Percentiles rank a stretch among this genome's conserved stretches.
Conservation (phyloP, 495 filamentous ascomycete species). For the Aspergillus panamensis region DNA sequence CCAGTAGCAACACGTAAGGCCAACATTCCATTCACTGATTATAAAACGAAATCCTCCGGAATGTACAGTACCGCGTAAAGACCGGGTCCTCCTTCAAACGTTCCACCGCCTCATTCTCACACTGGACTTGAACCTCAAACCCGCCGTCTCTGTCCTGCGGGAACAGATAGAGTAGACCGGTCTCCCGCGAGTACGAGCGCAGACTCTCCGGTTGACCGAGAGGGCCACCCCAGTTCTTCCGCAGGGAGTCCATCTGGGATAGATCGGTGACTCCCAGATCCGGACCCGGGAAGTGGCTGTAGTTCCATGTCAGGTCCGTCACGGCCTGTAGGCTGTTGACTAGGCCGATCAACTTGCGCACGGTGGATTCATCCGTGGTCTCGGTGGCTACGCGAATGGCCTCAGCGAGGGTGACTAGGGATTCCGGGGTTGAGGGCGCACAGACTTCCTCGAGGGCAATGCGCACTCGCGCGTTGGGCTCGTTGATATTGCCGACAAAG, state of each 20-base stretch:
- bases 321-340: conserved; percentile 9
- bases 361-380: neutral
- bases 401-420: conserved; percentile 10
- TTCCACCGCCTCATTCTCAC: conserved; percentile 11
- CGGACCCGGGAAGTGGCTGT: conserved; percentile 12
- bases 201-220: neutral
- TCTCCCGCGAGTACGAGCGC: conserved; percentile 9
- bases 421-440: neutral
- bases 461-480: conserved; percentile 10
- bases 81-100: conserved; percentile 1
- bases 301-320: conserved; percentile 13
- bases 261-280: conserved; percentile 13
- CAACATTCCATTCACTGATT: neutral
- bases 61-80: conserved; percentile 5
- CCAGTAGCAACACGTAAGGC: neutral
- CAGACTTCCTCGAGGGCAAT: conserved; percentile 8
- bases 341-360: conserved; percentile 11
- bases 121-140: conserved; percentile 14
- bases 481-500: conserved; percentile 14
- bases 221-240: conserved; percentile 6
- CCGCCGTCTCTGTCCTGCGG: conserved; percentile 10
- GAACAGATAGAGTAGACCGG: conserved; percentile 11
- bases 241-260: conserved; percentile 5
- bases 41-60: conserved; percentile 3
- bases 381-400: conserved; percentile 12